phyloP scores from a whole-genome alignment of 1,284 basidiomycete species.

The Psilocybe mexicana region DNA sequence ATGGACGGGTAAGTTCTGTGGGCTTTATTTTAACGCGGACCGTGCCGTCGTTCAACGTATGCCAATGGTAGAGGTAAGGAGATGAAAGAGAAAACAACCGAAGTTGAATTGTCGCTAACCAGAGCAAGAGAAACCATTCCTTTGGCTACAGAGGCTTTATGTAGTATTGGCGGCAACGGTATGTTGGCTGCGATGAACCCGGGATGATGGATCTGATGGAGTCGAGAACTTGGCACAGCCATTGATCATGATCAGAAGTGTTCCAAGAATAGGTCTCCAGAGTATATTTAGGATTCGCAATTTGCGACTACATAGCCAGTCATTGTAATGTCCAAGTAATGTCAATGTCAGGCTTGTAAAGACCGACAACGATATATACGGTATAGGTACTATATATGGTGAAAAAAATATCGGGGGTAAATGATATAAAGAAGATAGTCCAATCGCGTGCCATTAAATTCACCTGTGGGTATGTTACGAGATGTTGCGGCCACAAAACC shows the following conservation, averaged over 20 bases:
- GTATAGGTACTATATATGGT: no score
- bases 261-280: background rate
- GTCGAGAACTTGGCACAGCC: background rate
- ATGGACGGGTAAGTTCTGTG: background rate
- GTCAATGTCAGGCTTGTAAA: no score
- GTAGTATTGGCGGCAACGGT: constrained; percentile 12
- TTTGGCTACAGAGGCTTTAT: constrained; percentile 1
- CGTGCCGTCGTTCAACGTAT: constrained; percentile 17
- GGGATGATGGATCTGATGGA: background rate
- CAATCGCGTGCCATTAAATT: no score
- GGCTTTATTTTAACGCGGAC: constrained; percentile 9
- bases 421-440: no score
- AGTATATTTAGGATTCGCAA: background rate
- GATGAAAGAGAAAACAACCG: constrained; percentile 5
- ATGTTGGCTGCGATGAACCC: background rate
- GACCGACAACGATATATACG: no score
- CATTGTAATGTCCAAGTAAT: no score
- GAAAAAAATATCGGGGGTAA: no score
- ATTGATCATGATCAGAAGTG: background rate
- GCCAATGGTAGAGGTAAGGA: constrained; percentile 1
- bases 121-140: constrained; percentile 10
- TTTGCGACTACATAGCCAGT: no score
- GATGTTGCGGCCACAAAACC: no score
- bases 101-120: constrained; percentile 16
- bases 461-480: no score